Conservation (phyloP, 208 protist genomes). For the Wallacemonas sp. region DNA sequence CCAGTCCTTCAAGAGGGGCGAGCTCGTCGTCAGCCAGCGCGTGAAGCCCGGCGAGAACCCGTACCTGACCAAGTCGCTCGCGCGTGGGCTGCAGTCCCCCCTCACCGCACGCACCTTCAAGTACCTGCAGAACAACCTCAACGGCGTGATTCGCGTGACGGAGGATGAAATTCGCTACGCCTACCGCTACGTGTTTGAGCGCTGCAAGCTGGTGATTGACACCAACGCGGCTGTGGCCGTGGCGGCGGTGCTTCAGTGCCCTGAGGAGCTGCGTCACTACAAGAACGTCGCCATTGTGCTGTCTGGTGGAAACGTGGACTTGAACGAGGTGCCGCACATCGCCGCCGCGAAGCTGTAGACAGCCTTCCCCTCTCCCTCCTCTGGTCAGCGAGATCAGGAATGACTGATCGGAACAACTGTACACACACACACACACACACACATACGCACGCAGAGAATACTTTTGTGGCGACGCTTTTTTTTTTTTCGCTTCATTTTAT, state of each 20-base stretch:
- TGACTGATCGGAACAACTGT: too few relatives aligned
- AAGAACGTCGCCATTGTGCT: slow-evolving; percentile 33
- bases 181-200: slow-evolving; percentile 80
- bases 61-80: slow-evolving; percentile 13
- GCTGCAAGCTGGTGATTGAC: slow-evolving; percentile 82
- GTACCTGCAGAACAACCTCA: slow-evolving; percentile 56
- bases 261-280: slow-evolving; percentile 34
- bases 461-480: slow-evolving; percentile 2
- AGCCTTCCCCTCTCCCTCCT: too few relatives aligned
- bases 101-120: slow-evolving; percentile 22
- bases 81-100: slow-evolving; percentile 19
- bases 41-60: slow-evolving; percentile 12
- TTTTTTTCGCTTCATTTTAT: neutral
- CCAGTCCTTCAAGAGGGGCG: slow-evolving; percentile 46
- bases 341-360: slow-evolving; percentile 37
- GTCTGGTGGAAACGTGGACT: slow-evolving; percentile 66
- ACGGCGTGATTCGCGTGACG: slow-evolving; percentile 63
- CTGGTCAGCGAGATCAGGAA: too few relatives aligned
- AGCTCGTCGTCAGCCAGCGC: slow-evolving; percentile 22
- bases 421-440: too few relatives aligned
- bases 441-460: too few relatives aligned
- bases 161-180: slow-evolving; percentile 55
- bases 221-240: slow-evolving; percentile 72
- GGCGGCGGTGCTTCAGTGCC: slow-evolving; percentile 53
- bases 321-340: slow-evolving; percentile 42